Evolutionary conservation across 305 asterid genomes (phyloP).

Genomic region (Stenogyne calaminthoides): DNA sequence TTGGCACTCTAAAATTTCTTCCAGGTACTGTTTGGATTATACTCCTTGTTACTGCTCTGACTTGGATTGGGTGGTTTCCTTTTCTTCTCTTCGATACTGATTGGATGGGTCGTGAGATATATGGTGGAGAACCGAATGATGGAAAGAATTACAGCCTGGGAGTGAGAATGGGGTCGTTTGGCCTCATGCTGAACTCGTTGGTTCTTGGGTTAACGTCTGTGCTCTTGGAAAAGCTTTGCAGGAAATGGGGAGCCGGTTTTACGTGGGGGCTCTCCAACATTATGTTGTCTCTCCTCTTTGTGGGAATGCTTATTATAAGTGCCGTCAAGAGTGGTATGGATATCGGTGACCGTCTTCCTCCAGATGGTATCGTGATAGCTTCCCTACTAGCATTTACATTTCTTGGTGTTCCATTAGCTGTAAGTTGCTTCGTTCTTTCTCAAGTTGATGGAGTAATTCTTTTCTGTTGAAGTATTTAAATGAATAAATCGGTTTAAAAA

Average conservation of each 20-base stretch:
- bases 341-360: constrained; percentile 45
- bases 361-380: constrained; percentile 70
- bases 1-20: constrained; percentile 70
- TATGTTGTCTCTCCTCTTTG: constrained; percentile 63
- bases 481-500: not conserved
- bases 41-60: constrained; percentile 71
- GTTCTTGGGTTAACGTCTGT: constrained; percentile 75
- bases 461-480: not conserved
- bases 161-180: constrained; percentile 85
- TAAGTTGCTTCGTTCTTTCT: constrained; percentile 40
- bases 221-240: constrained; percentile 80
- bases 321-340: constrained; percentile 51
- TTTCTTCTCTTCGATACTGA: constrained; percentile 82
- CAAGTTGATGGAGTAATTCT: not conserved
- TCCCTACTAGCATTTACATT: constrained; percentile 57
- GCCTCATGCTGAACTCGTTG: constrained; percentile 79
- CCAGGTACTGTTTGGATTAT: constrained; percentile 67
- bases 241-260: constrained; percentile 85
- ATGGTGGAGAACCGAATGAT: constrained; percentile 80
- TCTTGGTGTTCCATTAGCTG: constrained; percentile 84
- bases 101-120: constrained; percentile 92
- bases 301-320: constrained; percentile 65
- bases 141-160: constrained; percentile 61
- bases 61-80: constrained; percentile 91
- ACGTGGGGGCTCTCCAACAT: constrained; percentile 82